Base-by-base conservation (phyloP, 2,329 filamentous ascomycete species). In the Aurifilum marmelostoma region DNA sequence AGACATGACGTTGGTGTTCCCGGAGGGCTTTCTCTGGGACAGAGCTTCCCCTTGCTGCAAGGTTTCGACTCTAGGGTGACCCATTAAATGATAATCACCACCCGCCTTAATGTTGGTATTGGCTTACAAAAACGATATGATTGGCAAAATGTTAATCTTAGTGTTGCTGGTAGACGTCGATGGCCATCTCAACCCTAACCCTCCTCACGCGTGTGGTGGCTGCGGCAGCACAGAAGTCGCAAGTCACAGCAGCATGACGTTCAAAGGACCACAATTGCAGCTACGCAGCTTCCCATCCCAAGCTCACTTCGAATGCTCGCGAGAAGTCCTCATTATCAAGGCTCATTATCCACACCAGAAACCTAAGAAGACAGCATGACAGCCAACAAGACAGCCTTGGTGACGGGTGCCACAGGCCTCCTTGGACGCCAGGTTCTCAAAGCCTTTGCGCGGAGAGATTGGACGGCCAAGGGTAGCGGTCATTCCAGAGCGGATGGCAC, bases 401-500 rank as follows among this genome's bases (percentile, higher is more conserved):
- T 97, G 67, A 97, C 94, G 8, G 94, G 94, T 68, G 93, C 93
- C 50, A 95, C 92, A 27, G 94, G 94, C 67, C 85, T 97, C 14
- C 86, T 97, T 1, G 94, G 94, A 63, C 88, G 93, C 58, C 89
- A 96, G 78, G 91, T 97, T 14, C 83, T 90, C 67, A 87, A 86
- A 71, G 87, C 87, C 16, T 97, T 97, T 77, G 83, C 89, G 66
- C 80, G 85, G 68, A 85, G 83, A 39, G 84, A 86, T 50, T 97
- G 93, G 88, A 81, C 83, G n/a, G 88, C 89, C 68, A 89, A 89
- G 72, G 92, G 92, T 62, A 91, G 91, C 3, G 92, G 92, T 21
- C 88, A 91, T 76, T 92, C 89, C 14, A 87, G 94, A 66, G 91
- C 92, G 34, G 88, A 90, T 72, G 91, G 91, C 58, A 86, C 89